A percentile compares a stretch with the other conserved stretches of the same genome.
Conservation (phyloP, 2,329 filamentous ascomycete species). For the Uncinocarpus reesii region DNA sequence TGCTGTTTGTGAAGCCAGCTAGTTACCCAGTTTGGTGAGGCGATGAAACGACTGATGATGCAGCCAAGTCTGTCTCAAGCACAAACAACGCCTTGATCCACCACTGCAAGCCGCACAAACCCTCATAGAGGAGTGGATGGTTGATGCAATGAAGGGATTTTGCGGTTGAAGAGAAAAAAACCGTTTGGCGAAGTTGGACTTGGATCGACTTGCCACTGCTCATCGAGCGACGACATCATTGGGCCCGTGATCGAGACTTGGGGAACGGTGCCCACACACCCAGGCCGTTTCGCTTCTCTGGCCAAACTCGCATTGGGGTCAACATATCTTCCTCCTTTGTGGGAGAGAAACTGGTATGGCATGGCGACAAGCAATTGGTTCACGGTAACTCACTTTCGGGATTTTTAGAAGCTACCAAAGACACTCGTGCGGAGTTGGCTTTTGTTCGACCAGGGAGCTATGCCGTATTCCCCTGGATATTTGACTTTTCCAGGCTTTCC, state of each 20-base stretch:
- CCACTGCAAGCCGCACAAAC: neutral
- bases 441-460: no score
- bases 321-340: no score
- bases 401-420: no score
- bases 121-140: neutral
- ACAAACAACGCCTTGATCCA: neutral
- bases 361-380: no score
- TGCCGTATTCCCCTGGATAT: no score
- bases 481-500: no score
- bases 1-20: neutral
- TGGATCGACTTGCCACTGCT: neutral
- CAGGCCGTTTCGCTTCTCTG: no score
- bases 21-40: neutral
- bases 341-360: no score
- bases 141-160: neutral
- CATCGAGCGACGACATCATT: neutral
- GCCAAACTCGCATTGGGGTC: no score
- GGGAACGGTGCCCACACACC: neutral
- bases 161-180: neutral
- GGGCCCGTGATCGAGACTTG: neutral
- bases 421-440: no score
- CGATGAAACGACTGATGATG: slow-evolving; percentile 6
- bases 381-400: no score
- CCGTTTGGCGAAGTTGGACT: neutral
- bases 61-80: slow-evolving; percentile 7